phyloP scores from a whole-genome alignment of 257 asterid species.

The Jacaranda copaia region DNA sequence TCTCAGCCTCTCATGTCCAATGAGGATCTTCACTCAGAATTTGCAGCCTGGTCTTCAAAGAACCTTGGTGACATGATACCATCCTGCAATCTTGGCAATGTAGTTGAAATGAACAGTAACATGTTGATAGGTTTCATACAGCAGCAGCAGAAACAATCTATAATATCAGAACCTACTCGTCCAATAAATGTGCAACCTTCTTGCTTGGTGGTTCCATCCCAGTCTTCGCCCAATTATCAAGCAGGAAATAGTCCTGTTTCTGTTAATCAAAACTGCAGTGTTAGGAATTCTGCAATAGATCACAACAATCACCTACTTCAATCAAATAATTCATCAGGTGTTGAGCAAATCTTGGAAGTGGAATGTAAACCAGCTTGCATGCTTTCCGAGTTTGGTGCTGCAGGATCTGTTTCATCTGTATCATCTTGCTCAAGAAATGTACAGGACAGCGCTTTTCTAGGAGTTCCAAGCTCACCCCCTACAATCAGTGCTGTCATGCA shows the following conservation, averaged over 20 bases:
- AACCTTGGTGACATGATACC: conserved; percentile 44
- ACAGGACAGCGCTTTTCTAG: conserved; percentile 44
- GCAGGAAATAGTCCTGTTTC: conserved; percentile 53
- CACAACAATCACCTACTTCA: conserved; percentile 47
- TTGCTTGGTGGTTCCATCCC: conserved; percentile 79
- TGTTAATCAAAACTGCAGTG: conserved; percentile 46
- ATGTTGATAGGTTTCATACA: conserved; percentile 54
- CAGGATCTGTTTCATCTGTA: conserved; percentile 50
- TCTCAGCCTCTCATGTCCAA: conserved; percentile 52
- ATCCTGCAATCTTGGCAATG: conserved; percentile 43
- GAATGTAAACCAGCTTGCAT: conserved; percentile 45
- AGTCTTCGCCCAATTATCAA: conserved; percentile 57
- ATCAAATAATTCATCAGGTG: conserved; percentile 51
- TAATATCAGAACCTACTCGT: conserved; percentile 46
- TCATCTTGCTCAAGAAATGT: conserved; percentile 48
- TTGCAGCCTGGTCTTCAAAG: conserved; percentile 57
- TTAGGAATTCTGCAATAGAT: conserved; percentile 48
- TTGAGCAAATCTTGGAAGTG: conserved; percentile 47
- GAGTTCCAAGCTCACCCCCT: conserved; percentile 48
- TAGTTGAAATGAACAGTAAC: conserved; percentile 48
- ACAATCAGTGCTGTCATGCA: conserved; percentile 44
- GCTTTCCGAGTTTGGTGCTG: conserved; percentile 47
- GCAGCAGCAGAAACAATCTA: conserved; percentile 54
- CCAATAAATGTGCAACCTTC: conserved; percentile 76
- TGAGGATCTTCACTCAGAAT: conserved; percentile 50